Conservation (phyloP, 140 eudicot genomes). For the Flaveria floridana region DNA sequence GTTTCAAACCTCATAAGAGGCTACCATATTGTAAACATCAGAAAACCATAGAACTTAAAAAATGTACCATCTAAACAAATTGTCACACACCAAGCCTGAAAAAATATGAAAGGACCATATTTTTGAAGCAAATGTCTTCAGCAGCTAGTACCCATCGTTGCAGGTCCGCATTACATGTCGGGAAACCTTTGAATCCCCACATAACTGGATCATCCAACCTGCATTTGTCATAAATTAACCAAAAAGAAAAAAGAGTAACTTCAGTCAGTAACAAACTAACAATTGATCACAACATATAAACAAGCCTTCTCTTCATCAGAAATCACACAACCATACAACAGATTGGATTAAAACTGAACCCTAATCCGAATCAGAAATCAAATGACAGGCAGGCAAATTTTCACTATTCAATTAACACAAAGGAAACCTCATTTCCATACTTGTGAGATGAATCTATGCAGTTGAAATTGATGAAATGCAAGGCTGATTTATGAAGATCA, state of each 20-base stretch:
- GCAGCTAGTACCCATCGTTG: slow-evolving; percentile 95
- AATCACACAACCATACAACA: not conserved
- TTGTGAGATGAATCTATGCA: too few species aligned
- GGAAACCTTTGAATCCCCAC: slow-evolving; percentile 96
- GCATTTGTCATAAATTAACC: slow-evolving; percentile 10
- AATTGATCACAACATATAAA: not conserved
- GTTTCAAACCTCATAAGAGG: not conserved
- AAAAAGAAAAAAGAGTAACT: not conserved
- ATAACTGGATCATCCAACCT: slow-evolving; percentile 95
- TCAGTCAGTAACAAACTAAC: not conserved
- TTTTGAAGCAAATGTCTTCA: slow-evolving; percentile 91
- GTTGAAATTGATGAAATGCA: not conserved
- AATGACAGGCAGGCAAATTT: not conserved
- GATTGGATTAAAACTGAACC: not conserved
- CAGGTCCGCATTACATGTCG: slow-evolving; percentile 58
- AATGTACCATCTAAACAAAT: slow-evolving; percentile 20
- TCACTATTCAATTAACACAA: too few species aligned
- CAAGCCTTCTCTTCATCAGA: not conserved
- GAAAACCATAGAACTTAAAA: slow-evolving; percentile 2
- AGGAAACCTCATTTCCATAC: too few species aligned
- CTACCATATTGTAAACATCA: not conserved
- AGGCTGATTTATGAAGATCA: slow-evolving; percentile 1
- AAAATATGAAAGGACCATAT: slow-evolving; percentile 58
- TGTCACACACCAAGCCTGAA: slow-evolving; percentile 76
- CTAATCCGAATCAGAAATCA: not conserved